These are phyloP conservation scores for Tolypocladium tropicale DNA, from an alignment of 2,329 filamentous ascomycete genomes.

Conservation along the genomic window DNA sequence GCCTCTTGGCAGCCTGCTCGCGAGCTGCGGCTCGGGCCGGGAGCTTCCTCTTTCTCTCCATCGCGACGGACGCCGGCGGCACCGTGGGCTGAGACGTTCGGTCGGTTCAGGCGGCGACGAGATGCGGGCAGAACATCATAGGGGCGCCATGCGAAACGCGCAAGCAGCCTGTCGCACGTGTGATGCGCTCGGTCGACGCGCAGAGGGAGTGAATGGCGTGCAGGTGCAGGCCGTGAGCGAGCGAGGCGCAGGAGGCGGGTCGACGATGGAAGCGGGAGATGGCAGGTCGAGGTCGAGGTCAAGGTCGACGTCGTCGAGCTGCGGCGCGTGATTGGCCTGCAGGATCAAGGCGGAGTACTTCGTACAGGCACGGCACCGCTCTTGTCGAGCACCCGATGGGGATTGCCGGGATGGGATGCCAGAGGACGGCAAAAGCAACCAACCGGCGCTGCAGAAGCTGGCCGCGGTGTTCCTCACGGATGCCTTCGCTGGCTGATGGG, in stretches of 20 bases:
- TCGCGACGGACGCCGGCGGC: constrained; percentile 16
- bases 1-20: constrained; percentile 50
- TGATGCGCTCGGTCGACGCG: not conserved
- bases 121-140: constrained; percentile 16
- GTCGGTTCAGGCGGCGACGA: not conserved
- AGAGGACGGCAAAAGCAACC: not conserved
- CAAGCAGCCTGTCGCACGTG: not conserved
- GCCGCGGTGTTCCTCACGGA: not conserved
- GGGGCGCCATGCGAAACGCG: constrained; percentile 15
- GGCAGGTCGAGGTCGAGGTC: not conserved
- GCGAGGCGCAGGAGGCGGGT: not conserved
- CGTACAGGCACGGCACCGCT: not conserved
- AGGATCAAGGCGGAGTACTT: constrained; percentile 1
- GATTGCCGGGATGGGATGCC: not conserved
- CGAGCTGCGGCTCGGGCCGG: constrained; percentile 52
- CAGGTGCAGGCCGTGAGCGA: not conserved
- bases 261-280: not conserved
- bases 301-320: constrained; percentile 1
- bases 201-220: not conserved
- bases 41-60: constrained; percentile 58
- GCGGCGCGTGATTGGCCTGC: constrained; percentile 6
- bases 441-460: not conserved
- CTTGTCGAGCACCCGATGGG: not conserved
- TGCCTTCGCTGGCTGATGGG: not conserved
- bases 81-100: not conserved